These are phyloP conservation scores for Talaromyces sp. DNA, from an alignment of 2,329 filamentous ascomycete species.

Conservation along the genomic window DNA sequence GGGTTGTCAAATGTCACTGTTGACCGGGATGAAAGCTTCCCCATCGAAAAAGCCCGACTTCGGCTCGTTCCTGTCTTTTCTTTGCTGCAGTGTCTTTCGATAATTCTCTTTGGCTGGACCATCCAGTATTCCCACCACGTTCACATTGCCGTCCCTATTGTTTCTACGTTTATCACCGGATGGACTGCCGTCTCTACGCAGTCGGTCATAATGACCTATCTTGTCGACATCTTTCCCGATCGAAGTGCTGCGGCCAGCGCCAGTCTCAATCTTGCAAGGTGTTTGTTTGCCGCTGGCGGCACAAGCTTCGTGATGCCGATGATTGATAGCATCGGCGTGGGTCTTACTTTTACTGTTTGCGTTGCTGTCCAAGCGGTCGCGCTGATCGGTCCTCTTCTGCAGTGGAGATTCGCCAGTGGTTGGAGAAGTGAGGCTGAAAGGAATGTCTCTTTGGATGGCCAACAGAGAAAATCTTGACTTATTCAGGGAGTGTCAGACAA, in stretches of 20 bases:
- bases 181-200: slow-evolving; percentile 48
- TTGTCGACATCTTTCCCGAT: slow-evolving; percentile 49
- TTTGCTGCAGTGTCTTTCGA: slow-evolving; percentile 40
- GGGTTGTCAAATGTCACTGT: not conserved
- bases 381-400: slow-evolving; percentile 40
- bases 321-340: slow-evolving; percentile 42
- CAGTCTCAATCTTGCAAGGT: slow-evolving; percentile 48
- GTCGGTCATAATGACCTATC: slow-evolving; percentile 46
- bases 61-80: slow-evolving; percentile 44
- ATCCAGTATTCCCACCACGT: slow-evolving; percentile 38
- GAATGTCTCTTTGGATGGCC: no score
- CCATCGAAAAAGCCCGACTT: slow-evolving; percentile 48
- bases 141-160: slow-evolving; percentile 46
- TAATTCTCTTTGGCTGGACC: slow-evolving; percentile 50
- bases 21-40: slow-evolving; percentile 29
- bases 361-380: slow-evolving; percentile 40
- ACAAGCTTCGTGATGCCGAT: slow-evolving; percentile 48
- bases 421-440: slow-evolving; percentile 27
- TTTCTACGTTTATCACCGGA: slow-evolving; percentile 47
- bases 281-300: slow-evolving; percentile 47
- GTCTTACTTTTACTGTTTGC: slow-evolving; percentile 44
- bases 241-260: slow-evolving; percentile 48
- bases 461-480: no score
- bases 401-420: slow-evolving; percentile 35
- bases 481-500: no score